Base-by-base conservation (phyloP, 345 rosid genomes). In the Lagerstroemia speciosa region DNA sequence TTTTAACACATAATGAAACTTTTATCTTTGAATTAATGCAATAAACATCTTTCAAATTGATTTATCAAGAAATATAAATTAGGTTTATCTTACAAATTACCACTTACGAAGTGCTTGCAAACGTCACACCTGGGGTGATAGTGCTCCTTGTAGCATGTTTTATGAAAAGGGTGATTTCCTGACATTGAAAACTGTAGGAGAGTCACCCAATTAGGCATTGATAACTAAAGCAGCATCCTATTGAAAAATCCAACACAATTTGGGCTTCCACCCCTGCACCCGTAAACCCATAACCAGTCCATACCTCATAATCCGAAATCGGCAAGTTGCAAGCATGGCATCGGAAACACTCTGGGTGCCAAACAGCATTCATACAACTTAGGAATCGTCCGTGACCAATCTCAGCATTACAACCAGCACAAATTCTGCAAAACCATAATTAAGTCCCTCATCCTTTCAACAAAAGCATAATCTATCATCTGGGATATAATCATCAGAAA, bases 291-390 rank as follows among this genome's bases (percentile, higher is more conserved):
- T 22, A 50, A 6, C n/a, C n/a, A 6, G 46, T n/a, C 5, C 67
- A 72, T 75, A 94, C 99, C 98, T 92, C 97, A 65, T 77, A 83
- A 81, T 92, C 99, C 62, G 90, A 77, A 67, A 95, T 95, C 8
- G 97, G 96, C 32, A 71, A 83, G 67, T 80, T 85, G 76, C 99
- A 95, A 69, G 82, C 88, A 73, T 76, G 71, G 82, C 99, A 95
- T 29, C 86, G 77, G 79, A 95, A 92, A 77, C 99, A 95, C 78
- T 87, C 85, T 36, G 98, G 97, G 85, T 95, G 99, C 99, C 99
- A 92, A 71, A 84, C 78, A 70, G 85, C 78, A 68, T 80, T 85
- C 67, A 90, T 82, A 81, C 97, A 92, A 78, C 85, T 95, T 55
- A 92, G 77, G 72, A 71, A 91, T 66, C 91, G 82, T 61, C 99